Evolutionary conservation across 805 yeast species (phyloP), one percentile per base, ranked within the genome.

Genomic region (Barnettozyma sucrosica): DNA sequence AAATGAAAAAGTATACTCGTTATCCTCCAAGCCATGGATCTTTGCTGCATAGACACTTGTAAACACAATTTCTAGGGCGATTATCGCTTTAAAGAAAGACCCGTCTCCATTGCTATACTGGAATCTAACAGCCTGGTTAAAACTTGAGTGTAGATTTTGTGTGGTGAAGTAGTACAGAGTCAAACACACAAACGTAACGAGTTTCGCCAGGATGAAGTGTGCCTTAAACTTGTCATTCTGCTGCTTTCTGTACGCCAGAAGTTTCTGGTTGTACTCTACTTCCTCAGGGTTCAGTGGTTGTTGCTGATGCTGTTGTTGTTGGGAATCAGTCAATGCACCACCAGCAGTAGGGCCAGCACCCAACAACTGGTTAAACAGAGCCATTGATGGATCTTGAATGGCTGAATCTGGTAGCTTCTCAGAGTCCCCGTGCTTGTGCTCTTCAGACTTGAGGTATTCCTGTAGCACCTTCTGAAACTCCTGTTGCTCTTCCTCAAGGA

Each of bases 191-290:
- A 46, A 36, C 9, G 45, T 24, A 2, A 51, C 1, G 4, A 58
- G 40, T 46, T 53, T 59, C 5, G 43, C 9, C 7, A 58, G 25
- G 49, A 59, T 47, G 26, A 55, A 54, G 21, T 41, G 34, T 0
- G 65, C 62, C 23, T 59, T 61, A 36, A 48, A 55, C 37, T 41
- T 48, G 34, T 57, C 62, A 28, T 51, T 59, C 36, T 49, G 44
- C 8, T 47, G 50, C 40, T 51, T 59, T 18, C 55, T 52, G 36
- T 45, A 48, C 11, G 49, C 54, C 20, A 42, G 26, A 13, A 46
- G 14, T 30, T 51, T 47, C 13, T 38, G 40, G 14, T 54, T 30
- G 21, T 44, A 42, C 25, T 45, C 48, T 7, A 32, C 16, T 20
- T 51, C 51, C 20, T 39, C 48, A 5, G 36, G 33, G 2, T 20